Conservation (phyloP, 257 asterid genomes). For the Cruciata laevipes region DNA sequence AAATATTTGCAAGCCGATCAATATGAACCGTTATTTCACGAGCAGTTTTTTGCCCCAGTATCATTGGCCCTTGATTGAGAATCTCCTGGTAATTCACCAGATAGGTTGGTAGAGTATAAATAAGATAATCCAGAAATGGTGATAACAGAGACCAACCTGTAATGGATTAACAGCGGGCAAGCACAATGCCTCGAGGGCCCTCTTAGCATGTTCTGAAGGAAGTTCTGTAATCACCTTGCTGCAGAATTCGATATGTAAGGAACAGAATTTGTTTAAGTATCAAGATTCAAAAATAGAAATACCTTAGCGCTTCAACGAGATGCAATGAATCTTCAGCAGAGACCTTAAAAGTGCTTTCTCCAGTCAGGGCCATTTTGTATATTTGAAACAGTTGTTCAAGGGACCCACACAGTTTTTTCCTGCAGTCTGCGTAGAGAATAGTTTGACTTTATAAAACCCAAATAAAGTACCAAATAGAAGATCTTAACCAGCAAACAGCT, state of each 20-base stretch:
- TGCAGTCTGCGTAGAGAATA: slow-evolving; percentile 58
- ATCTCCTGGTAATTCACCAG: slow-evolving; percentile 60
- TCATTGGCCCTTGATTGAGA: slow-evolving; percentile 72
- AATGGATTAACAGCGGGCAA: slow-evolving; percentile 70
- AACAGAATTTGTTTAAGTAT: slow-evolving; percentile 9
- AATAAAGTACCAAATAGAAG: not conserved
- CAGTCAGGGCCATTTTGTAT: slow-evolving; percentile 79
- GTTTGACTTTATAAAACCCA: slow-evolving; percentile 2
- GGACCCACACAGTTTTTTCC: slow-evolving; percentile 79
- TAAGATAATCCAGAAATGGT: slow-evolving; percentile 15
- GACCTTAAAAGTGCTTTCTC: slow-evolving; percentile 89
- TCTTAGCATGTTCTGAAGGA: slow-evolving; percentile 92
- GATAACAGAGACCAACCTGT: slow-evolving; percentile 51
- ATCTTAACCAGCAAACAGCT: not conserved
- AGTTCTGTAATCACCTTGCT: slow-evolving; percentile 92
- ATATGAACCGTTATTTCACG: slow-evolving; percentile 95
- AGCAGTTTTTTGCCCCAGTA: slow-evolving; percentile 77
- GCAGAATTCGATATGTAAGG: slow-evolving; percentile 29
- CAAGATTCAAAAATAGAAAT: slow-evolving; percentile 19
- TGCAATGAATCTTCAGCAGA: slow-evolving; percentile 91
- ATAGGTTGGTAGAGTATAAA: slow-evolving; percentile 22
- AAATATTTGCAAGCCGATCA: slow-evolving; percentile 87
- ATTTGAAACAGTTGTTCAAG: slow-evolving; percentile 84
- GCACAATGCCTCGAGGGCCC: slow-evolving; percentile 85
- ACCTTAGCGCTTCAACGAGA: slow-evolving; percentile 97